These are phyloP conservation scores for Tetratostichococcus sp. DNA, from an alignment of 139 green algal species.

Conservation along the genomic window DNA sequence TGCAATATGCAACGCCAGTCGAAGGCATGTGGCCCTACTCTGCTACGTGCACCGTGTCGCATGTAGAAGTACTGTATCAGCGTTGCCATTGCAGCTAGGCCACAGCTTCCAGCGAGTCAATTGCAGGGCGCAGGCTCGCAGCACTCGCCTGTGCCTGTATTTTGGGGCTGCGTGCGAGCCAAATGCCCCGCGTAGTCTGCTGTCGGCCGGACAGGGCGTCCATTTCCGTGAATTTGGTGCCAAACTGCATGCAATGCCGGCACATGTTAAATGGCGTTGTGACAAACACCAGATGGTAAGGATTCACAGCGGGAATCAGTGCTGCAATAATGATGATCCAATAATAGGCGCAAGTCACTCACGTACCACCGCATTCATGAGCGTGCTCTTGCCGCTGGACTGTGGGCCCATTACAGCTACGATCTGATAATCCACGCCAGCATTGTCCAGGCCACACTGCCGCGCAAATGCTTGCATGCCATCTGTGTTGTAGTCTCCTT, in stretches of 20 bases:
- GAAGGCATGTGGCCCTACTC: too few species aligned
- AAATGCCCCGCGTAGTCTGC: slow-evolving; percentile 91
- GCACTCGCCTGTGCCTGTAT: slow-evolving; percentile 25
- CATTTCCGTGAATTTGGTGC: slow-evolving; percentile 94
- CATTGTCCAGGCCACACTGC: slow-evolving; percentile 24
- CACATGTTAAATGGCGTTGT: not conserved
- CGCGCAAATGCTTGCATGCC: slow-evolving; percentile 41
- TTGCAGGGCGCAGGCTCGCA: too few species aligned
- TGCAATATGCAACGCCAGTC: too few species aligned
- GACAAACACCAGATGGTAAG: not conserved
- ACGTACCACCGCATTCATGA: slow-evolving; percentile 88
- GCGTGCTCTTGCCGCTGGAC: slow-evolving; percentile 87
- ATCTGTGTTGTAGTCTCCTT: slow-evolving; percentile 48
- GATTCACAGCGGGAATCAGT: too few species aligned
- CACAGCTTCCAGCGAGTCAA: too few species aligned
- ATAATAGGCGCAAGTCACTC: too few species aligned
- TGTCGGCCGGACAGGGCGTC: slow-evolving; percentile 78
- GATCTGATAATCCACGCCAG: slow-evolving; percentile 72
- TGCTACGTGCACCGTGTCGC: too few species aligned
- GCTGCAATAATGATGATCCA: too few species aligned
- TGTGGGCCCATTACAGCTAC: slow-evolving; percentile 98
- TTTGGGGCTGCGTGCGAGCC: slow-evolving; percentile 70
- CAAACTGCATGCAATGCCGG: slow-evolving; percentile 63
- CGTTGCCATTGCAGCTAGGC: too few species aligned
- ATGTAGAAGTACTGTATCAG: too few species aligned